A percentile compares a stretch with the other conserved stretches of the same genome.
These are phyloP conservation scores for Paramarasmius palmivorus DNA, from an alignment of 1,284 basidiomycete genomes.

Conservation along the genomic window DNA sequence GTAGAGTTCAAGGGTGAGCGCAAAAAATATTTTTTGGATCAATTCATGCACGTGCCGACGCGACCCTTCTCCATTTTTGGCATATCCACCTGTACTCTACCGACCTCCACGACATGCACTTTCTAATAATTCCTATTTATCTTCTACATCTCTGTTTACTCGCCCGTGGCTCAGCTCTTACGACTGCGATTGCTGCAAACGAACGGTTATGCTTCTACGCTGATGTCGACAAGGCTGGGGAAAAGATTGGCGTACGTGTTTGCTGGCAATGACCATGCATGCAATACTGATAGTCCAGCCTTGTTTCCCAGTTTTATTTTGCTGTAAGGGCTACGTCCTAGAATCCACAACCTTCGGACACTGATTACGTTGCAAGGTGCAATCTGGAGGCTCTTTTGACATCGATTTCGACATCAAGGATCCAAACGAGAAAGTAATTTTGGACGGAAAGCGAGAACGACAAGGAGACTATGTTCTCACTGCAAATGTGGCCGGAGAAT, in stretches of 20 bases:
- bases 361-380: constrained; percentile 55
- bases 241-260: constrained; percentile 81
- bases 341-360: constrained; percentile 6
- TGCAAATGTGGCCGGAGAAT: constrained; percentile 92
- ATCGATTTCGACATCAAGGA: constrained; percentile 94
- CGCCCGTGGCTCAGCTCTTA: constrained; percentile 69
- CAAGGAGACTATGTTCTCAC: constrained; percentile 98
- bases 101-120: neutral
- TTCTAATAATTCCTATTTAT: constrained; percentile 21
- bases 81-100: neutral
- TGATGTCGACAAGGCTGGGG: constrained; percentile 92
- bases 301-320: constrained; percentile 39
- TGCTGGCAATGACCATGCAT: constrained; percentile 5
- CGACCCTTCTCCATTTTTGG: neutral
- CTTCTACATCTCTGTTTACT: constrained; percentile 26
- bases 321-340: constrained; percentile 31
- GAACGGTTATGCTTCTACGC: constrained; percentile 94
- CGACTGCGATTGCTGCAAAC: constrained; percentile 83
- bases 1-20: neutral
- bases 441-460: constrained; percentile 85
- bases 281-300: constrained; percentile 12
- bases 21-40: constrained; percentile 1
- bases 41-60: neutral
- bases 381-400: constrained; percentile 96
- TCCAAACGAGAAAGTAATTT: constrained; percentile 83